Conservation (phyloP, 345 rosid species). For the Gossypium herbaceum region DNA sequence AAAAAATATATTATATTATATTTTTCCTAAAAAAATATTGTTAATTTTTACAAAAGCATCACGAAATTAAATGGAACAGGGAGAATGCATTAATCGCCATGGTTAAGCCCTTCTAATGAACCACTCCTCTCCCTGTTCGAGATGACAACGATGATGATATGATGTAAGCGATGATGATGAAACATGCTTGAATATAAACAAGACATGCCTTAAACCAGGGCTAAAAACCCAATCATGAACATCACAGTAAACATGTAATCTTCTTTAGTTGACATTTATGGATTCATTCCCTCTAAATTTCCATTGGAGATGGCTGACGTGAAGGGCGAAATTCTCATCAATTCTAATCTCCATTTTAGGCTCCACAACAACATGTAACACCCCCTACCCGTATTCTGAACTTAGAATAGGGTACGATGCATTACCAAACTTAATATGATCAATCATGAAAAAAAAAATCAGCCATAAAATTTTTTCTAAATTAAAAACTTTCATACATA, state of each 20-base stretch:
- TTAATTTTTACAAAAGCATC: too few relatives aligned
- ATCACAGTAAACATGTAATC: conserved; percentile 68
- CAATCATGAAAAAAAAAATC: too few relatives aligned
- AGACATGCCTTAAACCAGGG: conserved; percentile 62
- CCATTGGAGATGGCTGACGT: conserved; percentile 72
- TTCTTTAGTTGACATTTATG: conserved; percentile 40
- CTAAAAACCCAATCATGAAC: conserved; percentile 77
- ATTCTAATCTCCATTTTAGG: conserved; percentile 64
- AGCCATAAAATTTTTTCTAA: too few relatives aligned
- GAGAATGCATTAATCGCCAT: not conserved
- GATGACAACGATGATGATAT: conserved; percentile 22
- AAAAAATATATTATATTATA: too few relatives aligned
- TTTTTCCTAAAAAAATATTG: too few relatives aligned
- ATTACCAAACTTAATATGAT: too few relatives aligned
- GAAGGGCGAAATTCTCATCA: conserved; percentile 54
- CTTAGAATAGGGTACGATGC: too few relatives aligned
- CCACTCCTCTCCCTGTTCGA: conserved; percentile 29
- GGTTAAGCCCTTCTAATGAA: conserved; percentile 32
- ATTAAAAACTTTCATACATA: too few relatives aligned
- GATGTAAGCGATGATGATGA: conserved; percentile 25
- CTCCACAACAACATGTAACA: conserved; percentile 21
- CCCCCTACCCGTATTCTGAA: too few relatives aligned
- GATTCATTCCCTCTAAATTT: conserved; percentile 71
- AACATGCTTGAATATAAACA: not conserved
- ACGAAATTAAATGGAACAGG: too few relatives aligned